Evolutionary conservation across 225 moss, liverwort and hornwort genomes (phyloP), one percentile per base, ranked within the genome.

Genomic region (Marchantia paleacea): DNA sequence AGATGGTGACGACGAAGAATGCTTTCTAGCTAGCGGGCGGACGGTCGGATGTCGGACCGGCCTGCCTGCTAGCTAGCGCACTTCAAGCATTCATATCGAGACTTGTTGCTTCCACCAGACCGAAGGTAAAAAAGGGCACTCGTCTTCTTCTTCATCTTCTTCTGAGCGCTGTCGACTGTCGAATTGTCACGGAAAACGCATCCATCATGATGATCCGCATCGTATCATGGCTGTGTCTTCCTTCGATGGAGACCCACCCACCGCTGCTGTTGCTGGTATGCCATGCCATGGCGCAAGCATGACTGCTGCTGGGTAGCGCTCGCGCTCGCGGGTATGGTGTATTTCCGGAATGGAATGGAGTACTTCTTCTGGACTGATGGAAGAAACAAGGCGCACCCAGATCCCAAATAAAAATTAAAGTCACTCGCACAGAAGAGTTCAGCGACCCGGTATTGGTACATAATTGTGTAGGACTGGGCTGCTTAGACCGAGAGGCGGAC

Each of bases 381-480:
- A 64, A 51, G 50, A 26, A 77, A 78, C 78, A 78, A 76, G 60
- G 60, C 75, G 57, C 76, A 47, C 60, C 76, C 76, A 76, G 60
- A 76, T 61, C 76, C 76, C 39, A 76, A 76, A 60, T 29, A 60
- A 75, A 39, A 60, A 76, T 11, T 16, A 74, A 55, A 74, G 74
- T 74, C 54, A 78, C 78, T 65, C 78, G 78, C 64, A 65, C 64
- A 50, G 22, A 78, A 65, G 72, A 58, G 76, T 76, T 55, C 55
- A 62, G 28, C 20, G 60, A 61, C 60, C 72, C 76, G 28, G 61
- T 76, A 76, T 48, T 48, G 76, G 29, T 76, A 76, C 76, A 76
- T 48, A 61, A 60, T 55, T 76, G 76, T 76, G 60, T 15, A 60
- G 47, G 76, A 62, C 76, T 61, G 76, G 76, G 60, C 61, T 76